Conservation (phyloP, 148 eudicot genomes). For the Polygonum aviculare region DNA sequence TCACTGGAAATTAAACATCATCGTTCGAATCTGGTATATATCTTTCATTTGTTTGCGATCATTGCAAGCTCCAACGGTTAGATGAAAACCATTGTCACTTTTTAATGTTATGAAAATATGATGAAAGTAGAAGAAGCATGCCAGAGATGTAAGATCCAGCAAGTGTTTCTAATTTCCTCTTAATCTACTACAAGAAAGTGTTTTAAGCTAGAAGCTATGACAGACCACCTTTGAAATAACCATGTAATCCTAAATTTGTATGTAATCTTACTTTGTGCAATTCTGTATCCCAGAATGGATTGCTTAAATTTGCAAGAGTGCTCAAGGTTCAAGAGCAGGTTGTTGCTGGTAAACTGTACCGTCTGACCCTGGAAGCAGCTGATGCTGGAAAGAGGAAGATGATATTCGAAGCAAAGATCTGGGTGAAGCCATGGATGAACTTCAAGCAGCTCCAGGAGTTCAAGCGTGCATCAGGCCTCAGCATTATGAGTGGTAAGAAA, state of each 20-base stretch:
- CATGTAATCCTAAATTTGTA: background rate
- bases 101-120: background rate
- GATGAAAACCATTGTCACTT: background rate
- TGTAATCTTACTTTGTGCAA: background rate
- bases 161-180: too few relatives aligned
- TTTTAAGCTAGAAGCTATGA: background rate
- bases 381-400: constrained; percentile 9
- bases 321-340: constrained; percentile 11
- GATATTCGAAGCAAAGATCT: constrained; percentile 13
- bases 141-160: background rate
- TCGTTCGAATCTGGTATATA: background rate
- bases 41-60: background rate
- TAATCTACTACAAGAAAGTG: too few relatives aligned
- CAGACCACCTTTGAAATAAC: background rate
- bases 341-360: constrained; percentile 15
- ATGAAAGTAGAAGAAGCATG: background rate
- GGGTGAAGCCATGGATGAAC: constrained; percentile 20
- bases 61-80: background rate
- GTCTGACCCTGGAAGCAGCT: constrained; percentile 10
- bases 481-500: constrained; percentile 28
- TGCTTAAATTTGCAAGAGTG: constrained; percentile 9
- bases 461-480: constrained; percentile 19
- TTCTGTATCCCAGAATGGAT: constrained; percentile 1
- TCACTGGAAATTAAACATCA: background rate
- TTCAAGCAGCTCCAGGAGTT: constrained; percentile 14